These are phyloP conservation scores for Cryptosporidium bovis DNA, from an alignment of 169 alveolate species.

Conservation along the genomic window DNA sequence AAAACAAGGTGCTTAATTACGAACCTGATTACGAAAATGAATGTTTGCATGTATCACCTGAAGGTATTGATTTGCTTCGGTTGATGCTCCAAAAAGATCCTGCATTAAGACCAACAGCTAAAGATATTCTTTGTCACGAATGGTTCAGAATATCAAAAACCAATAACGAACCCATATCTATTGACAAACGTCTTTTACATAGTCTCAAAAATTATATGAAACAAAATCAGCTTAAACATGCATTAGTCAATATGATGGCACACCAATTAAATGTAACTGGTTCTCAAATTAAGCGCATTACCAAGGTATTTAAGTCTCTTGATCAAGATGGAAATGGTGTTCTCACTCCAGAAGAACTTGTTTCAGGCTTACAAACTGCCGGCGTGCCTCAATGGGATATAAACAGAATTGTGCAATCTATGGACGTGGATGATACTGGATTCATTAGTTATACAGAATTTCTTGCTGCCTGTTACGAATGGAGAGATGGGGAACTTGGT, in stretches of 20 bases:
- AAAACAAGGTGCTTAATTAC: slow-evolving; percentile 56
- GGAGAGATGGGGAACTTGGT: slow-evolving; percentile 81
- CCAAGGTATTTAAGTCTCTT: slow-evolving; percentile 74
- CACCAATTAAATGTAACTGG: slow-evolving; percentile 80
- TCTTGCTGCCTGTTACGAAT: slow-evolving; percentile 83
- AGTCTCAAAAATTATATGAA: slow-evolving; percentile 78
- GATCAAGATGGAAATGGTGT: slow-evolving; percentile 80
- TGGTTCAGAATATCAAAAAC: slow-evolving; percentile 82
- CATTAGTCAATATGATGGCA: slow-evolving; percentile 80
- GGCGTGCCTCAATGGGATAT: slow-evolving; percentile 82
- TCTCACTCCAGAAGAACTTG: slow-evolving; percentile 77
- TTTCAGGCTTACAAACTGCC: slow-evolving; percentile 76
- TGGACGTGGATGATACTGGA: slow-evolving; percentile 83
- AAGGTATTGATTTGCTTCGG: slow-evolving; percentile 79
- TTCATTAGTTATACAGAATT: slow-evolving; percentile 82
- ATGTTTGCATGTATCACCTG: slow-evolving; percentile 83
- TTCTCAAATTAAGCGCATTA: slow-evolving; percentile 77
- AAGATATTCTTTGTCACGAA: slow-evolving; percentile 77
- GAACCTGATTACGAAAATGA: slow-evolving; percentile 79
- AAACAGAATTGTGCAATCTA: slow-evolving; percentile 78
- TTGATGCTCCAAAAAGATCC: slow-evolving; percentile 84
- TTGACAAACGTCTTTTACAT: slow-evolving; percentile 45
- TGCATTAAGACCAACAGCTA: slow-evolving; percentile 81
- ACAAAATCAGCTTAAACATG: slow-evolving; percentile 79
- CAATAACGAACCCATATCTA: slow-evolving; percentile 39